Percentiles rank a stretch among this genome's conserved stretches.
These are phyloP conservation scores for Ophiostoma novo-ulmi DNA, from an alignment of 2,329 filamentous ascomycete genomes.

Conservation along the genomic window DNA sequence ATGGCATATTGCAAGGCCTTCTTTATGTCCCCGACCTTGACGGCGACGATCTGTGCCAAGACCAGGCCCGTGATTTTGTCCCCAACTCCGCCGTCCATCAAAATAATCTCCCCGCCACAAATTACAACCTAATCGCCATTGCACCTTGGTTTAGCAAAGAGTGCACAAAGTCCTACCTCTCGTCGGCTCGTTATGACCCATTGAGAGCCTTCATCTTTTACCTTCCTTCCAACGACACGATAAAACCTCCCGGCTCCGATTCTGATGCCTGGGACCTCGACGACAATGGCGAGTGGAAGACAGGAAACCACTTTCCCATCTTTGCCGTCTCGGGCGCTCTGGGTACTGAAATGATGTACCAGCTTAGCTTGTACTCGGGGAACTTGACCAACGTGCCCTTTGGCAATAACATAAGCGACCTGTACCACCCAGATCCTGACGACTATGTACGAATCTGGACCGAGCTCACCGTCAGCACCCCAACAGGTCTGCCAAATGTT, in stretches of 20 bases:
- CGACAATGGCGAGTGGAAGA: conserved; percentile 67
- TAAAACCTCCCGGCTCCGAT: conserved; percentile 60
- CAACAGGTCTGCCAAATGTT: conserved; percentile 58
- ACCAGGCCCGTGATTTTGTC: conserved; percentile 59
- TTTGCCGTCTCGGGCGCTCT: conserved; percentile 70
- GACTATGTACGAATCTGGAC: conserved; percentile 60
- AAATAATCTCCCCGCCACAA: conserved; percentile 60
- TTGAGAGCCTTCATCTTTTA: conserved; percentile 62
- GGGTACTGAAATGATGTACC: conserved; percentile 63
- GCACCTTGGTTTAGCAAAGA: conserved; percentile 76
- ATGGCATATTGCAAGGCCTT: conserved; percentile 66
- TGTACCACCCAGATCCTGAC: conserved; percentile 51
- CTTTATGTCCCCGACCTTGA: conserved; percentile 76
- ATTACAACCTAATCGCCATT: conserved; percentile 72
- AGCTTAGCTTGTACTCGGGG: conserved; percentile 72
- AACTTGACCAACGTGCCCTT: conserved; percentile 60
- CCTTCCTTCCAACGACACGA: conserved; percentile 49
- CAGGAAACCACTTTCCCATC: conserved; percentile 67
- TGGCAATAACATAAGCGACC: conserved; percentile 50
- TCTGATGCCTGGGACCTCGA: conserved; percentile 65
- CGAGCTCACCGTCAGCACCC: conserved; percentile 45
- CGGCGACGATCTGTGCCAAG: conserved; percentile 55
- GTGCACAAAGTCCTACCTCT: conserved; percentile 70
- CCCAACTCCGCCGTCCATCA: conserved; percentile 70
- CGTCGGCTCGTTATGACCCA: conserved; percentile 52